Evolutionary conservation across 1,284 basidiomycete species (phyloP), one percentile per base, ranked within the genome.

Genomic region (Boletus calvinii): DNA sequence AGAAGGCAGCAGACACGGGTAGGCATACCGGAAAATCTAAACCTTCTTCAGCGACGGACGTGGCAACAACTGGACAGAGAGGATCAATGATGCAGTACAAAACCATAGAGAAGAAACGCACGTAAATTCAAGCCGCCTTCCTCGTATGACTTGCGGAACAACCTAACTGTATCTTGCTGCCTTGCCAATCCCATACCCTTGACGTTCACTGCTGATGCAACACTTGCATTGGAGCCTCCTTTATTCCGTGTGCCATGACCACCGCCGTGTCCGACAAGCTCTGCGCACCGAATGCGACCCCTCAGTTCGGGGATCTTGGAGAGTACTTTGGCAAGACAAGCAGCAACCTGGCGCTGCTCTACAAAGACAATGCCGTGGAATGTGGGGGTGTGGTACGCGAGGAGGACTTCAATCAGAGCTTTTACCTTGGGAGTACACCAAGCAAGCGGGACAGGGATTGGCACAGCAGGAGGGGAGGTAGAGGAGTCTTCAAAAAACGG

Each of bases 281-380:
- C 80, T 0, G 77, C 82, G 45, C 84, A 80, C 12, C 75, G 74
- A 47, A 93, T 75, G 61, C 79, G 75, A 4, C 74, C 77, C 55
- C 73, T 71, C 11, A 91, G 66, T 35, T 77, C 74, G 0, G 82
- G 76, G 6, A 90, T 75, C 32, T 74, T 76, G 1, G 78, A 74
- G 4, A 94, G 71, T 20, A 92, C 68, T 61, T 74, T 79, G 2
- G 87, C 77, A 7, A 94, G 74, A 42, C 81, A 81, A n/a, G 78
- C 72, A 3, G 90, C 92, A 17, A 88, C 77, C 59, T 91, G 87
- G 7, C 91, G 77, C 63, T 91, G 89, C 58, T 92, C 83, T 9
- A 90, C 89, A 63, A 94, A 94, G 26, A 94, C 75, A 55, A 94
- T 92, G 10, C 81, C 83, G 61, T 90, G 90, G 61, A 92, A 90